A percentile compares a stretch with the other conserved stretches of the same genome.
Evolutionary conservation across 306 rosid species (phyloP).

Genomic region (Medicago arabica): DNA sequence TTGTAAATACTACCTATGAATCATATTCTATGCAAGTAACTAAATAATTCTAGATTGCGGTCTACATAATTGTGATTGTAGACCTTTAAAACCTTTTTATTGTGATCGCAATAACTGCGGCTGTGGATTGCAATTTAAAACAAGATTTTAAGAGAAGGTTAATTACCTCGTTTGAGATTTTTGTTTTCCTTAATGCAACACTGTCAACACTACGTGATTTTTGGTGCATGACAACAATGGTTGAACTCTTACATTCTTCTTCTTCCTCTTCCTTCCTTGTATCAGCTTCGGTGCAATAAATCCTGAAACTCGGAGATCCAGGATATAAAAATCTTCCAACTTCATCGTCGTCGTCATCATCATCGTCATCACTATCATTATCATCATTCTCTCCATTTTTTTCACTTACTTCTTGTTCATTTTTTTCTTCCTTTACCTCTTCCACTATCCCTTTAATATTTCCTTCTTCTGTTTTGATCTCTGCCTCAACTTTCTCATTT

Average conservation of each 20-base stretch:
- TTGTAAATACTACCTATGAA: too few species aligned
- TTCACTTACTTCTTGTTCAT: slow-evolving; percentile 17
- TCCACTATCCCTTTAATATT: background rate
- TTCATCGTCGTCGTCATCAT: slow-evolving; percentile 26
- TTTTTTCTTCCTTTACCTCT: background rate
- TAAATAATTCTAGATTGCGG: too few species aligned
- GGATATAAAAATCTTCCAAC: slow-evolving; percentile 35
- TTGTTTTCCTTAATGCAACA: background rate
- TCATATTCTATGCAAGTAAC: too few species aligned
- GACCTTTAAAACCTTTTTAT: background rate
- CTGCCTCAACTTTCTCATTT: background rate
- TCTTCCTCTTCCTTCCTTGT: slow-evolving; percentile 12
- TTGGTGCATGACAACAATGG: slow-evolving; percentile 25
- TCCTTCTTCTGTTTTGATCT: background rate
- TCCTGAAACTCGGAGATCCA: slow-evolving; percentile 84
- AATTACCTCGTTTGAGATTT: slow-evolving; percentile 33
- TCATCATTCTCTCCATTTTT: background rate
- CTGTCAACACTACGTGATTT: slow-evolving; percentile 47
- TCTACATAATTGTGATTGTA: too few species aligned
- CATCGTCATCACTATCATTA: background rate
- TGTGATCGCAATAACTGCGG: background rate
- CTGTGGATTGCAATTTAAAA: background rate
- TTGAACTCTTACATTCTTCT: slow-evolving; percentile 41
- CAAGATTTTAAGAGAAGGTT: background rate
- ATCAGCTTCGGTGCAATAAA: slow-evolving; percentile 58